These are phyloP conservation scores for Phytophthora pinifolia DNA, from an alignment of 352 stramenopile genomes.

Conservation along the genomic window DNA sequence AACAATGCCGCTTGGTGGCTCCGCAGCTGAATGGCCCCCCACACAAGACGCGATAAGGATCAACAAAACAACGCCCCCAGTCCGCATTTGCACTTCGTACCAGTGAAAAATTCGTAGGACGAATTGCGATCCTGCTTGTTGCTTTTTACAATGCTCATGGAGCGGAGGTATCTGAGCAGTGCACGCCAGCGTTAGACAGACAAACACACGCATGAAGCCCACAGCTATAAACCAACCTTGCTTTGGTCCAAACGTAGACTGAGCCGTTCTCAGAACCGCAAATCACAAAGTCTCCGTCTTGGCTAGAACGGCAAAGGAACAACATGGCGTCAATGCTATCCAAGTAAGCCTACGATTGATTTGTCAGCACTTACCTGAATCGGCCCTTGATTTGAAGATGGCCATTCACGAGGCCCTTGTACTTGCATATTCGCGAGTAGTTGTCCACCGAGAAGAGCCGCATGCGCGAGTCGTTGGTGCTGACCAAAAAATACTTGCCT, in stretches of 20 bases:
- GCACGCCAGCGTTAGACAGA: constrained; percentile 3
- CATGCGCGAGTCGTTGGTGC: constrained; percentile 92
- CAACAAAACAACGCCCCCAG: not conserved
- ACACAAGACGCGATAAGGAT: not conserved
- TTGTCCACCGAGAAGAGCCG: constrained; percentile 90
- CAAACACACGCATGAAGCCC: not conserved
- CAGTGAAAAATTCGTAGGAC: constrained; percentile 80
- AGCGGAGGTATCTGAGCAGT: constrained; percentile 35
- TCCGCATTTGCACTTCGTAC: constrained; percentile 26
- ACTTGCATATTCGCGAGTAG: constrained; percentile 91
- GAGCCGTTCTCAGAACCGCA: constrained; percentile 85
- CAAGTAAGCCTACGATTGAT: not conserved
- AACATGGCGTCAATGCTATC: not conserved
- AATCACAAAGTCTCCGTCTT: constrained; percentile 86
- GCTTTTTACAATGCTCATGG: constrained; percentile 64
- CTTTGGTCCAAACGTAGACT: constrained; percentile 89
- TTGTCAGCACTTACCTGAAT: constrained; percentile 55
- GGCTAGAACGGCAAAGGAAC: constrained; percentile 31
- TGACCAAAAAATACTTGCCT: constrained; percentile 91
- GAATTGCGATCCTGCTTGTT: constrained; percentile 80
- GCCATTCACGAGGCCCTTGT: constrained; percentile 90
- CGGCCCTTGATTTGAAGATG: constrained; percentile 84
- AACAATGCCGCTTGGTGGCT: constrained; percentile 72
- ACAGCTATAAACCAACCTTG: constrained; percentile 31
- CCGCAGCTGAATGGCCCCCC: constrained; percentile 40